These are phyloP conservation scores for Rhodomyrtus tomentosa DNA, from an alignment of 345 rosid species.

Conservation along the genomic window DNA sequence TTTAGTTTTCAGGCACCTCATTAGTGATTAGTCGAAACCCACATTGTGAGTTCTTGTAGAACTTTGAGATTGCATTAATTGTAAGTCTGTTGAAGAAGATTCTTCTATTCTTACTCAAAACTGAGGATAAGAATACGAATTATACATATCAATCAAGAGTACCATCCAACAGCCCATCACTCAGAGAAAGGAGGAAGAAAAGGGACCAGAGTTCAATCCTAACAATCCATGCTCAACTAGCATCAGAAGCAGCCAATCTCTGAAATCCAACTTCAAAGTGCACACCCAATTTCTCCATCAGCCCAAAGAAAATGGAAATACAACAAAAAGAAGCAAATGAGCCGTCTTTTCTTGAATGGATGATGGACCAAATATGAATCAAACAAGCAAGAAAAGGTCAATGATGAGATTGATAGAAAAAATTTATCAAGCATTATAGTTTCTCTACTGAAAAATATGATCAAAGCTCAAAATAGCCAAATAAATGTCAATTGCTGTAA, in stretches of 20 bases:
- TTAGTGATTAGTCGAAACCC: neutral
- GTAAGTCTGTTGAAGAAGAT: neutral
- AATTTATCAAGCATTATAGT: neutral
- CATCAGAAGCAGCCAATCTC: neutral
- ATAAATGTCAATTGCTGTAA: neutral
- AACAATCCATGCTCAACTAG: neutral
- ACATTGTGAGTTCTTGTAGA: neutral
- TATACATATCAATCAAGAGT: neutral
- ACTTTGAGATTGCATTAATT: neutral
- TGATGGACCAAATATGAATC: neutral
- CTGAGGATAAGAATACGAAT: neutral
- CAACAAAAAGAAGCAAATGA: neutral
- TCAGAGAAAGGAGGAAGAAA: neutral
- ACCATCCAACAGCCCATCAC: neutral
- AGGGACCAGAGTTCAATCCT: neutral
- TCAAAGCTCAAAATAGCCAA: neutral
- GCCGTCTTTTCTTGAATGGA: neutral
- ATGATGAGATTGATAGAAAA: neutral
- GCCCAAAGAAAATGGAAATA: neutral
- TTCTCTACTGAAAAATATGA: rapidly evolving
- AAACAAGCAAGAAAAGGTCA: neutral
- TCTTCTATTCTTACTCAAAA: neutral
- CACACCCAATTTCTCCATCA: neutral
- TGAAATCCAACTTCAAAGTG: neutral
- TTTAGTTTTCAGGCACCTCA: neutral